Base-by-base conservation (phyloP, 441 rosid species). In the Erysimum pusillum region DNA sequence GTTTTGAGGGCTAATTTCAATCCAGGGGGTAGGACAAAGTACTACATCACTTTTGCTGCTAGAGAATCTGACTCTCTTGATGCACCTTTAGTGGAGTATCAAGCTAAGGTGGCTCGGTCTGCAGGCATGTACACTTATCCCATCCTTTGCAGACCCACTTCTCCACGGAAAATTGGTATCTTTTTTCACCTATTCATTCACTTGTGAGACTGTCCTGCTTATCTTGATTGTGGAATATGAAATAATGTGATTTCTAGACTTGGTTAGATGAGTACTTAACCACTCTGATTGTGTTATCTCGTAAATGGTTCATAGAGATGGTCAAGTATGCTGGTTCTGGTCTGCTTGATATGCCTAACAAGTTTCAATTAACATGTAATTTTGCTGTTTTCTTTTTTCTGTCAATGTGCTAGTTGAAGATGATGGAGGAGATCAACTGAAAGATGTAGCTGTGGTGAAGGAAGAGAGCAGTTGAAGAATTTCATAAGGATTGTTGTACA, bases 141-240 rank as follows among this genome's bases (percentile, higher is more conserved):
- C 42, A 62, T 73, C 69, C 41, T 73, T 28, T 63, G 76, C 63
- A 73, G 76, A 48, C 76, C 76, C 11, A 7, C 3, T 45, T n/a
- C 54, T 6, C 51, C 52, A 7, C 10, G 10, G 0, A 15, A 46
- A 15, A 6, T 46, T 10, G 56, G 56, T 51, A 51, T 17, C 25
- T 22, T 22, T 22, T 22, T 22, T 22, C 25, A 22, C 25, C 25
- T 22, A 22, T 22, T 22, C 1, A 22, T 22, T 22, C 25, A 22
- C 25, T 22, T 22, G 25, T 22, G 1, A 22, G 25, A 22, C 25
- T 22, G 25, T 22, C 25, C 25, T 22, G 2, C 25, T 22, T 22
- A 22, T 1, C 25, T 22, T 22, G 25, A 22, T 22, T 22, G n/a
- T 42, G 14, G 45, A 4, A 13, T 41, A 11, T 2, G 14, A 12